Base-by-base conservation (phyloP, 495 filamentous ascomycete genomes). In the Annulohypoxylon nitens region DNA sequence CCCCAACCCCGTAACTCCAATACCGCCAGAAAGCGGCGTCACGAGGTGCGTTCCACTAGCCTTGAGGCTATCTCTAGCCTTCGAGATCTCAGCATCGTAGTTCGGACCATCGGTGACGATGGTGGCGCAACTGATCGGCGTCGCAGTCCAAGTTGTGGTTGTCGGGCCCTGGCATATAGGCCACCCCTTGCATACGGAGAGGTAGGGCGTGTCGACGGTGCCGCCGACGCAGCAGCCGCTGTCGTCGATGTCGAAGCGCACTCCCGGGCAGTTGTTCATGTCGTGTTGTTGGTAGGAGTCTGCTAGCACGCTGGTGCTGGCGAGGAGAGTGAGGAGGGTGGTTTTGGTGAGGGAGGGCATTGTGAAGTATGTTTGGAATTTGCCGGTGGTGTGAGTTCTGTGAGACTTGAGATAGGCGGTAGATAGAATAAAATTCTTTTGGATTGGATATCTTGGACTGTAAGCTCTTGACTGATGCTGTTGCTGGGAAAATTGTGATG, bases 221-320 rank as follows among this genome's bases (percentile, higher is more conserved):
- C 64, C 64, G 51, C 51, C 64, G 9, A 67, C 64, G 39, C 64
- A 67, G 30, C 64, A 67, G 1, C 64, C 64, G 1, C 14, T 48
- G n/a, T 8, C 7, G 9, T 7, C 14, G 9, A 0, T 10, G 3
- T 14, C 36, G 63, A 67, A 67, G 0, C 3, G 8, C 8, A 33
- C 39, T 2, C 64, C 64, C 9, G 51, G 53, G 9, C 64, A 67
- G 51, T 59, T 23, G 9, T 64, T 12, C 5, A 18, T 12, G 25
- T 48, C 53, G 45, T 51, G n/a, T 10, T 55, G n/a, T 47, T 18
- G 23, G 23, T 45, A 5, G n/a, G 36, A 20, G 6, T 36, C 6
- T 26, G 60, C 23, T 12, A 55, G 14, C 12, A 33, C 50, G 30
- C 30, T 30, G 18, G 7, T 16, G 4, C 33, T 48, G 6, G 23